These are phyloP conservation scores for Lophiostoma macrostomum DNA, from an alignment of 495 filamentous ascomycete species.

Conservation along the genomic window DNA sequence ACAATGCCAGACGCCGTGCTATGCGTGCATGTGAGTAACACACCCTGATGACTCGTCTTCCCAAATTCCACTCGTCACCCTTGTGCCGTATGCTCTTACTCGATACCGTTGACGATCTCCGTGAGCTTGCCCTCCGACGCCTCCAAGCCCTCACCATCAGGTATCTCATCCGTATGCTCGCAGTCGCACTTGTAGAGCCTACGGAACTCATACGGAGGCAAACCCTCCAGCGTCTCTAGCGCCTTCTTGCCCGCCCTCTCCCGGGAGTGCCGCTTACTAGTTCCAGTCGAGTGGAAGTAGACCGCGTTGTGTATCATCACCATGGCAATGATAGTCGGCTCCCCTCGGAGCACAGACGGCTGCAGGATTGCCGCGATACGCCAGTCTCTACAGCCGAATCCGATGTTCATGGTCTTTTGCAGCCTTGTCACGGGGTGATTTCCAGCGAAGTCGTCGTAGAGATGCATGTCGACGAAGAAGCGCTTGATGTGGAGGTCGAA, in stretches of 20 bases:
- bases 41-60: too few species aligned
- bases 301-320: conserved; percentile 73
- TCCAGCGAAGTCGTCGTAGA: conserved; percentile 87
- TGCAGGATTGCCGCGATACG: conserved; percentile 55
- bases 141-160: too few species aligned
- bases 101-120: too few species aligned
- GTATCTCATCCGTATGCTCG: too few species aligned
- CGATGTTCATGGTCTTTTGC: conserved; percentile 48
- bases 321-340: conserved; percentile 58
- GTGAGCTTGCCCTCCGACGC: too few species aligned
- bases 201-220: conserved; percentile 60
- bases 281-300: conserved; percentile 58
- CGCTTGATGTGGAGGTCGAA: conserved; percentile 68
- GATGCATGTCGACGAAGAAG: conserved; percentile 82
- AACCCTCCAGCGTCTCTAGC: conserved; percentile 53
- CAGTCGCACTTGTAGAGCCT: conserved; percentile 64
- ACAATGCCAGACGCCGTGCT: too few species aligned
- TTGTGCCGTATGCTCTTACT: too few species aligned
- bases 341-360: conserved; percentile 44
- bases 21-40: too few species aligned
- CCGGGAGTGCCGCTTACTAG: conserved; percentile 68
- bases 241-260: conserved; percentile 69
- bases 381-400: conserved; percentile 55
- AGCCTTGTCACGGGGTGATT: conserved; percentile 73
- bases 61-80: too few species aligned